Evolutionary conservation across 2,329 filamentous ascomycete genomes (phyloP).

Genomic region (Fusarium dimerum): DNA sequence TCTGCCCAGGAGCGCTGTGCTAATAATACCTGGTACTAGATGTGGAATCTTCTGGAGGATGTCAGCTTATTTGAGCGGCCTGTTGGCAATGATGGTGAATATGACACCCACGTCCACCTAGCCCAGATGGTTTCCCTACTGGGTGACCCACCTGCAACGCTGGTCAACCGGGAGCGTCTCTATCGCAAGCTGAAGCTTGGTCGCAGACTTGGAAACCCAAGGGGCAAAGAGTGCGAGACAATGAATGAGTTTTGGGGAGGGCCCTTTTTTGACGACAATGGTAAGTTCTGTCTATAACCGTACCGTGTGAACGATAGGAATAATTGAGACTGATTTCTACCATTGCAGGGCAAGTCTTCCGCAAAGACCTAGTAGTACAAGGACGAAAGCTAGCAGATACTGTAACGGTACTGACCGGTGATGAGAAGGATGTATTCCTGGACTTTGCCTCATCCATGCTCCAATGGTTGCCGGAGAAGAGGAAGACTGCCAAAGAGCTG

Average conservation of each 20-base stretch:
- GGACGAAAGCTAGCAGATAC: conserved; percentile 10
- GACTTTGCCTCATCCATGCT: conserved; percentile 27
- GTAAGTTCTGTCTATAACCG: no score
- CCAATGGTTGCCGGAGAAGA: conserved; percentile 28
- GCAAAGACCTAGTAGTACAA: conserved; percentile 8
- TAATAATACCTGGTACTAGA: conserved; percentile 11
- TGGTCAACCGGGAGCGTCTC: conserved; percentile 17
- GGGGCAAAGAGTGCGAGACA: conserved; percentile 7
- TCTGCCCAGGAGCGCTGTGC: not conserved
- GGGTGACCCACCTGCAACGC: conserved; percentile 11
- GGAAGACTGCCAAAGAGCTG: conserved; percentile 25
- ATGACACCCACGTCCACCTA: conserved; percentile 25
- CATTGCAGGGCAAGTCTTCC: conserved; percentile 8
- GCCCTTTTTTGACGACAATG: conserved; percentile 18
- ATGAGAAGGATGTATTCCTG: conserved; percentile 24
- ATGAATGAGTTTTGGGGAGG: conserved; percentile 27
- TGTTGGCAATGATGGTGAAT: conserved; percentile 20
- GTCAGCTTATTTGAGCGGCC: conserved; percentile 15
- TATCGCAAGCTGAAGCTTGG: conserved; percentile 11
- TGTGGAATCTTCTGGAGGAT: conserved; percentile 27
- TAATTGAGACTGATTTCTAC: not conserved
- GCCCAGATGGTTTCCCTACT: conserved; percentile 21
- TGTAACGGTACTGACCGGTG: conserved; percentile 14
- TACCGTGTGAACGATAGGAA: not conserved
- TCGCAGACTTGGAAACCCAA: not conserved